Base-by-base conservation (phyloP, 208 protist species). In the Leishmania turanica region DNA sequence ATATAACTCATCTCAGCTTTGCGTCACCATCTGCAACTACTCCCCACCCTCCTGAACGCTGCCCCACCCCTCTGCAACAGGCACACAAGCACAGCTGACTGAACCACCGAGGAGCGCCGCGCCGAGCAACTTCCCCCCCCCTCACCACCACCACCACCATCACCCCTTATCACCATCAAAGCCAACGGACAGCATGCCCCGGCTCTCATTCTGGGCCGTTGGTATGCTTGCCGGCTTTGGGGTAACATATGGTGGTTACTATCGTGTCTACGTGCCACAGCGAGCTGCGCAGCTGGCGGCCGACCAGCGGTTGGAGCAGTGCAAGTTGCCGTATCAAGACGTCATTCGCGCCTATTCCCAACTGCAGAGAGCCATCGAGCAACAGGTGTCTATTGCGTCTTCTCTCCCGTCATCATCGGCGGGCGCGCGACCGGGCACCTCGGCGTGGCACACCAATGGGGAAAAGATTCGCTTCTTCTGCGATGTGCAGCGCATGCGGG, bases 391-490 rank as follows among this genome's bases (percentile, higher is more conserved):
- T 34, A 34, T 62, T 47, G 27, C 13, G 15, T 17, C 66, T n/a
- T 58, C 72, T 27, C 27, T 62, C 40, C 49, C 71, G 19, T 53
- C 64, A 40, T 24, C 74, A 62, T 60, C 75, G n/a, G 53, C 47
- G 70, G 13, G 51, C 31, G 42, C 37, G 42, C 74, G 17, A 31
- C 53, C n/a, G 5, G 31, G 51, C 71, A 82, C 37, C 72, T 88
- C 83, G 11, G 74, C 56, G 77, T 87, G 62, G 64, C 64, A 56
- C 21, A 93, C 85, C 53, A 95, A 92, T 71, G 47, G 66, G 11
- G 88, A 93, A 27, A 88, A 87, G 31, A 64, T 93, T 70, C 77
- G 81, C n/a, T 87, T 95, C 56, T 95, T 89, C 53, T 93, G 89
- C 64, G 87, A 91, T 54, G 40, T 95, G 17, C 91, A 95, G 84